These are phyloP conservation scores for Nigrospora osmanthi DNA, from an alignment of 2,329 filamentous ascomycete genomes.

Conservation along the genomic window DNA sequence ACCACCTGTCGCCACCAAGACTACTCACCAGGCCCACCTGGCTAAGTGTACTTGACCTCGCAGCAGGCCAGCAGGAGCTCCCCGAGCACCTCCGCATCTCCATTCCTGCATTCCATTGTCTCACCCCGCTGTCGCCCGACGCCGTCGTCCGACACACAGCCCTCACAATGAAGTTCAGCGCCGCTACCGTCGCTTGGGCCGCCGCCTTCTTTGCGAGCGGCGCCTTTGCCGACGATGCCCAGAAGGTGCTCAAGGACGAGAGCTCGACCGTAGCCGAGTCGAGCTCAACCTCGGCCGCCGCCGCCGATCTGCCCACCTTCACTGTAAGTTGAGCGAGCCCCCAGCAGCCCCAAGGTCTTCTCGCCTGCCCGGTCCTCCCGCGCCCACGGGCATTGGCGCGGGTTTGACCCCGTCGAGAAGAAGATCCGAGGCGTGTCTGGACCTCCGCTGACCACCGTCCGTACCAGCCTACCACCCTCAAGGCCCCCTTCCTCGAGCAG, in stretches of 20 bases:
- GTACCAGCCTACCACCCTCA: slow-evolving; percentile 70
- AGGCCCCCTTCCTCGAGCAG: slow-evolving; percentile 95
- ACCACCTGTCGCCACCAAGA: no score
- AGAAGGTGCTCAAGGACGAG: slow-evolving; percentile 44
- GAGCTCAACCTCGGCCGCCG: slow-evolving; percentile 43
- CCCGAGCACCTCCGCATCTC: slow-evolving; percentile 1
- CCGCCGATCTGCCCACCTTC: slow-evolving; percentile 69
- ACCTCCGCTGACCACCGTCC: no score
- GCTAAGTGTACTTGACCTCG: background rate
- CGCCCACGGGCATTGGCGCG: no score
- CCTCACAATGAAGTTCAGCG: slow-evolving; percentile 73
- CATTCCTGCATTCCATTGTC: slow-evolving; percentile 4
- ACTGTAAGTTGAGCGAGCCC: slow-evolving; percentile 54
- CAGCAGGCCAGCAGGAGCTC: background rate
- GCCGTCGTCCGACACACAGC: slow-evolving; percentile 4
- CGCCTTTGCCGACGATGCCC: slow-evolving; percentile 60
- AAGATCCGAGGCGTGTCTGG: no score
- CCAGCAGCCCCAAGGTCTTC: background rate
- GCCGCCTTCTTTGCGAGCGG: slow-evolving; percentile 65
- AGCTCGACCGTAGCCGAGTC: slow-evolving; percentile 33
- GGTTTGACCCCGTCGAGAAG: no score
- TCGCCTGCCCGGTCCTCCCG: no score
- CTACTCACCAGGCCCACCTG: no score
- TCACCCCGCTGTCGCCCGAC: slow-evolving; percentile 2
- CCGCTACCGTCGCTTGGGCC: slow-evolving; percentile 68